phyloP scores from a whole-genome alignment of 768 basidiomycete genomes.

The Russula sp. region DNA sequence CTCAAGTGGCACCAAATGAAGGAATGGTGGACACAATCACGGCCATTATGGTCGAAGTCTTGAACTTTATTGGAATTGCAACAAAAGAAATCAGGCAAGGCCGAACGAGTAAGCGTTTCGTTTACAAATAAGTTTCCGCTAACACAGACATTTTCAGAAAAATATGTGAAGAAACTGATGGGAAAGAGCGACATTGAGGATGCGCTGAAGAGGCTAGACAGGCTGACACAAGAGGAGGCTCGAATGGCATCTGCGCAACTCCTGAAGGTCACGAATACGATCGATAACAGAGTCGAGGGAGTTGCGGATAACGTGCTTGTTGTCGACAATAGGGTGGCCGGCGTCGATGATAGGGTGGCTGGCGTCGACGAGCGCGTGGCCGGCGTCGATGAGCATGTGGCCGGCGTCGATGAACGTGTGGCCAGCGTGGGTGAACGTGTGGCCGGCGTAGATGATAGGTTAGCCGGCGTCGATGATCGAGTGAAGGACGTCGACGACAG shows the following conservation, averaged over 20 bases:
- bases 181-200: not conserved
- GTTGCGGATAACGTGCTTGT: not conserved
- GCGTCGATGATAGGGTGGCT: not conserved
- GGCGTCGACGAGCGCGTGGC: not conserved
- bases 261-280: not conserved
- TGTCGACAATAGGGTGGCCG: not conserved
- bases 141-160: not conserved
- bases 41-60: not conserved
- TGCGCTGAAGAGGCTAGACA: not conserved
- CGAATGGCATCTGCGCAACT: not conserved
- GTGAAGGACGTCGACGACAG: too few relatives aligned
- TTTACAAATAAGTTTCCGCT: too few relatives aligned
- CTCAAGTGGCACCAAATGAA: not conserved
- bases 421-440: not conserved
- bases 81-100: constrained; percentile 2
- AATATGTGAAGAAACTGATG: not conserved
- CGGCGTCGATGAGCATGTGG: not conserved
- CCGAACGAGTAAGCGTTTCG: not conserved
- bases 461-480: too few relatives aligned
- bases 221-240: not conserved
- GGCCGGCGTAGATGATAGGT: too few relatives aligned
- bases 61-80: not conserved
- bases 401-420: not conserved
- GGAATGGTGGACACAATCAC: not conserved
- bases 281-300: not conserved